phyloP scores from a whole-genome alignment of 1,139 yeast species.

The Scheffersomyces segobiensis region DNA sequence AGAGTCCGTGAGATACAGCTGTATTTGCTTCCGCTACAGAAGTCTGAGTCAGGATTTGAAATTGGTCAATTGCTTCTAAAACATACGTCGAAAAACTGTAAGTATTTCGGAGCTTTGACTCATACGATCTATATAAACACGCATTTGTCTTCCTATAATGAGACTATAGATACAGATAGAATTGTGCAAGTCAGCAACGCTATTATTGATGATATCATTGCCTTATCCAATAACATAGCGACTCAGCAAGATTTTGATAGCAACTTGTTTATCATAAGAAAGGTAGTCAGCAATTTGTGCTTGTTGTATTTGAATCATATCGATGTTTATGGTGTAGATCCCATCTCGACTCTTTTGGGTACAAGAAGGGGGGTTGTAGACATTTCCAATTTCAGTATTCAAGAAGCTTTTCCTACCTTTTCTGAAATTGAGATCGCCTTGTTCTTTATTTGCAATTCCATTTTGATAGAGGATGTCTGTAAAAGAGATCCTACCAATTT shows the following conservation, averaged over 20 bases:
- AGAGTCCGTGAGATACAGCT: slow-evolving; percentile 50
- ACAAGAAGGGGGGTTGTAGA: background rate
- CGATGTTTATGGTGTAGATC: slow-evolving; percentile 3
- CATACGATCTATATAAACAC: slow-evolving; percentile 59
- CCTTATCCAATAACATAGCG: slow-evolving; percentile 4
- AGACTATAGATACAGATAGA: slow-evolving; percentile 2
- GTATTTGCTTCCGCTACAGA: slow-evolving; percentile 55
- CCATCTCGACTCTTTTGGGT: slow-evolving; percentile 5
- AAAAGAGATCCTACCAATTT: slow-evolving; percentile 28
- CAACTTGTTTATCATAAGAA: slow-evolving; percentile 29
- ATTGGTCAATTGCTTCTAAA: slow-evolving; percentile 52
- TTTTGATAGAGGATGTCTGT: slow-evolving; percentile 56
- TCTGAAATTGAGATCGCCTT: slow-evolving; percentile 9
- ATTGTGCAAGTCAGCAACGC: slow-evolving; percentile 6
- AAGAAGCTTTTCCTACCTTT: background rate
- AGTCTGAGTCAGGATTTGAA: slow-evolving; percentile 47
- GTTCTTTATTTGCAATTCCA: slow-evolving; percentile 28
- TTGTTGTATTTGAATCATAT: slow-evolving; percentile 40
- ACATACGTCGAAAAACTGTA: slow-evolving; percentile 47
- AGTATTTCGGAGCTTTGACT: slow-evolving; percentile 74
- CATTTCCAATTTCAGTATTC: background rate
- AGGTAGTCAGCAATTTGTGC: slow-evolving; percentile 53
- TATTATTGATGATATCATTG: slow-evolving; percentile 8
- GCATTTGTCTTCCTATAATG: slow-evolving; percentile 6
- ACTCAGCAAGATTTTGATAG: slow-evolving; percentile 4